Evolutionary conservation across 192 early-diverging fungal genomes (phyloP), one percentile per base, ranked within the genome.

Genomic region (Gryganskiella cystojenkinii): DNA sequence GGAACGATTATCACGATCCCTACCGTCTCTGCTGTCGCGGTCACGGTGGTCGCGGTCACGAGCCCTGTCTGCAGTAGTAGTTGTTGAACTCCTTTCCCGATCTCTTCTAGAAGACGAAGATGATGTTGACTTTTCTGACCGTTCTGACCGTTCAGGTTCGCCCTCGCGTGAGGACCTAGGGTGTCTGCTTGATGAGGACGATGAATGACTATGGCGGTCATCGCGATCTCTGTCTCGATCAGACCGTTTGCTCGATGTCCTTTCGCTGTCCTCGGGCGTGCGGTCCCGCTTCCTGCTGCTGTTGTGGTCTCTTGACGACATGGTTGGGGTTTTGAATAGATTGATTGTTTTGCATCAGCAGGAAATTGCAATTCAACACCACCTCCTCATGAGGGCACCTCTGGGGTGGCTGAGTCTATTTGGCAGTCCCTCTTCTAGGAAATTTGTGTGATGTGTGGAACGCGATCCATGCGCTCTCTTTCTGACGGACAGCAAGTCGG

Each of bases 241-340:
- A 4, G 60, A 63, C 1, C 44, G 51, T 15, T 44, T 52, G 45
- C 44, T 56, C 17, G 22, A 56, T 2, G n/a, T 47, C 3, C 25
- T 28, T 1, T 54, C 31, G 3, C 49, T 8, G 42, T 40, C 55
- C 8, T 53, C 70, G 1, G 61, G 54, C 27, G 64, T 67, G 13
- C 72, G 55, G 52, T 76, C 65, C 15, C 72, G 64, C 54, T 76
- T 76, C 45, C 60, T 46, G 37, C 59, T 62, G 44, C 43, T 61
- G 47, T 28, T 56, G 22, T 76, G 64, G 24, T 76, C 72, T 60
- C 65, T 61, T 45, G 65, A 62, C 2, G 72, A 67, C 59, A 65
- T 65, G 37, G 17, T 45, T 46, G 42, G 0, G 9, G 33, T n/a
- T 33, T 37, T 15, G n/a, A n/a, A n/a, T n/a, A n/a, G n/a, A n/a